These are phyloP conservation scores for Fusarium multiceps DNA, from an alignment of 2,329 filamentous ascomycete genomes.

Conservation along the genomic window DNA sequence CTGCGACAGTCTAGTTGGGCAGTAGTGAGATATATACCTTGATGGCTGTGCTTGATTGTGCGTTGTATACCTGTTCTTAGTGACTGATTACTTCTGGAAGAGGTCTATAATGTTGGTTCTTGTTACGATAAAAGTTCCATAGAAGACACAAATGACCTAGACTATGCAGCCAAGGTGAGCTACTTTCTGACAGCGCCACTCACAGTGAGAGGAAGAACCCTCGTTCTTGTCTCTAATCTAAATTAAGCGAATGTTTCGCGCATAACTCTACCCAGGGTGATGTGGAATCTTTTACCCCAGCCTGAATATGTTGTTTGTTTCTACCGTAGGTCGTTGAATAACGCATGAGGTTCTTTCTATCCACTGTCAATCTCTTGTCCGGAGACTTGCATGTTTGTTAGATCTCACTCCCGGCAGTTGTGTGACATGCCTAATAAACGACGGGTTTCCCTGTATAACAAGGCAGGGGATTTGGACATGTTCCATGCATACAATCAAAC, in stretches of 20 bases:
- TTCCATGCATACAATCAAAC: conserved; percentile 20
- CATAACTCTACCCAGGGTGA: not conserved
- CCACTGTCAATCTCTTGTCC: not conserved
- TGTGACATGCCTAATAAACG: not conserved
- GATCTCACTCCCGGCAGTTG: not conserved
- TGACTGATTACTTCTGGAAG: not conserved
- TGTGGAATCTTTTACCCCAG: not conserved
- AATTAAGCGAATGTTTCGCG: not conserved
- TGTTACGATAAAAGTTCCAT: not conserved
- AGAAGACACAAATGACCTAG: not conserved
- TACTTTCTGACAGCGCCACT: not conserved
- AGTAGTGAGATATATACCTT: conserved; percentile 3
- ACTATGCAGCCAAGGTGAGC: not conserved
- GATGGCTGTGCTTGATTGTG: not conserved
- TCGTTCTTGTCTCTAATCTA: not conserved
- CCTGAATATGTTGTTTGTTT: not conserved
- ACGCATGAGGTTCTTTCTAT: not conserved
- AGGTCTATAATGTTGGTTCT: not conserved
- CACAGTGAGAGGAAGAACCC: not conserved
- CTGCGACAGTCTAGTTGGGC: not conserved
- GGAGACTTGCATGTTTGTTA: not conserved
- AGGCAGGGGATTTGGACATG: not conserved
- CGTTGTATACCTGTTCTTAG: not conserved
- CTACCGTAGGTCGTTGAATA: not conserved
- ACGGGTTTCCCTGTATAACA: not conserved